Conservation (phyloP, 2,329 filamentous ascomycete genomes). For the Dendryphion nanum region DNA sequence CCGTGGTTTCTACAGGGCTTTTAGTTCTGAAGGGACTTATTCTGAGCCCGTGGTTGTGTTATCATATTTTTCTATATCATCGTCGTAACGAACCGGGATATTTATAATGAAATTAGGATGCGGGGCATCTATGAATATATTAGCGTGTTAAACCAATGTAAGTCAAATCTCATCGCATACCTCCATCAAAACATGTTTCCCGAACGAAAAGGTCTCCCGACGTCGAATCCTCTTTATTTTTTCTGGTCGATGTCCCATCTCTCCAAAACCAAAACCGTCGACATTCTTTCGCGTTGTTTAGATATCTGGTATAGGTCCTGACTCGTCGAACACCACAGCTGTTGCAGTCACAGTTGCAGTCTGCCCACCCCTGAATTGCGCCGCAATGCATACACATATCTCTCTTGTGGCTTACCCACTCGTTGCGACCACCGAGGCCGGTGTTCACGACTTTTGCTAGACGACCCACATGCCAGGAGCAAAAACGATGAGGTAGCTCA, state of each 20-base stretch:
- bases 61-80: too few relatives aligned
- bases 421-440: constrained; percentile 17
- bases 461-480: constrained; percentile 34
- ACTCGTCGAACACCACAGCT: constrained; percentile 27
- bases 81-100: too few relatives aligned
- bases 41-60: too few relatives aligned
- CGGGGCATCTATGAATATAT: too few relatives aligned
- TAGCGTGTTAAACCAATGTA: too few relatives aligned
- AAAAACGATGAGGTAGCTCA: constrained; percentile 29
- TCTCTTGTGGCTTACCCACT: constrained; percentile 24
- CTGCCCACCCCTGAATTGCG: constrained; percentile 20
- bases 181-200: too few relatives aligned
- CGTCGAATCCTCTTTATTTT: neutral
- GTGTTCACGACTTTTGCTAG: constrained; percentile 22
- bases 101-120: too few relatives aligned
- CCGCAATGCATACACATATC: constrained; percentile 39
- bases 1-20: too few relatives aligned
- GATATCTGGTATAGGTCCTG: constrained; percentile 30
- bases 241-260: neutral
- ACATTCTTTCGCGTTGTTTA: constrained; percentile 20
- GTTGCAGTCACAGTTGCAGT: constrained; percentile 29
- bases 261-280: neutral
- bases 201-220: neutral
- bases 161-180: too few relatives aligned
- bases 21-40: too few relatives aligned